Evolutionary conservation across 306 rosid species (phyloP).

Genomic region (Oemleria cerasiformis): DNA sequence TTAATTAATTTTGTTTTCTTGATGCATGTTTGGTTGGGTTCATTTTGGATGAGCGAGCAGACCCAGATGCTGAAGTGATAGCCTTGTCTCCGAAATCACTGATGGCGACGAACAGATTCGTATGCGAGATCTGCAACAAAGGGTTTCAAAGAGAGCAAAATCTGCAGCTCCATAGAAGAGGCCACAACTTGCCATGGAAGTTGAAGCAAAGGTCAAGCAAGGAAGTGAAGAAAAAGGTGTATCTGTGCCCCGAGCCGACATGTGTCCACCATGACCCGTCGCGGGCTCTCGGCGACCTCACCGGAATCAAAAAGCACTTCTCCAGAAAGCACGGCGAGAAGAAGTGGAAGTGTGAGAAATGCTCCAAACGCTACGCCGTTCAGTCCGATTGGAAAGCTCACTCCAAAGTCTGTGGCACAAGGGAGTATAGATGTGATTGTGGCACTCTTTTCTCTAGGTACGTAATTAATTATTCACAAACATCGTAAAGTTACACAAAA

Average conservation of each 20-base stretch:
- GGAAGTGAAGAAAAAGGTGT: slow-evolving; percentile 69
- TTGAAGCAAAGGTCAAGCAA: slow-evolving; percentile 61
- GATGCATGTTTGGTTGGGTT: background rate
- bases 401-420: slow-evolving; percentile 87
- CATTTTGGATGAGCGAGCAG: slow-evolving; percentile 26
- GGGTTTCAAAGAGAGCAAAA: slow-evolving; percentile 94
- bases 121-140: slow-evolving; percentile 80
- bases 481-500: too few species aligned
- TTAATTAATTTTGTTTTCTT: background rate
- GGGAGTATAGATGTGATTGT: slow-evolving; percentile 83
- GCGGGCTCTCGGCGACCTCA: slow-evolving; percentile 86
- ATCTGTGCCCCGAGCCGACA: slow-evolving; percentile 67
- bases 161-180: slow-evolving; percentile 84
- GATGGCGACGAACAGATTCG: slow-evolving; percentile 68
- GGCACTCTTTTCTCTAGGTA: slow-evolving; percentile 93
- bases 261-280: slow-evolving; percentile 86
- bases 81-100: slow-evolving; percentile 76
- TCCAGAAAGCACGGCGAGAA: slow-evolving; percentile 89
- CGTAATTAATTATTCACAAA: background rate
- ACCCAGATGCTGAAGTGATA: slow-evolving; percentile 87
- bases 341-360: slow-evolving; percentile 91
- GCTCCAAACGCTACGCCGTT: slow-evolving; percentile 87
- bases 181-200: slow-evolving; percentile 93
- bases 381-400: slow-evolving; percentile 97
- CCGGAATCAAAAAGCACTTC: slow-evolving; percentile 90